phyloP scores from a whole-genome alignment of 345 rosid species.

The Eucalyptus rudis region DNA sequence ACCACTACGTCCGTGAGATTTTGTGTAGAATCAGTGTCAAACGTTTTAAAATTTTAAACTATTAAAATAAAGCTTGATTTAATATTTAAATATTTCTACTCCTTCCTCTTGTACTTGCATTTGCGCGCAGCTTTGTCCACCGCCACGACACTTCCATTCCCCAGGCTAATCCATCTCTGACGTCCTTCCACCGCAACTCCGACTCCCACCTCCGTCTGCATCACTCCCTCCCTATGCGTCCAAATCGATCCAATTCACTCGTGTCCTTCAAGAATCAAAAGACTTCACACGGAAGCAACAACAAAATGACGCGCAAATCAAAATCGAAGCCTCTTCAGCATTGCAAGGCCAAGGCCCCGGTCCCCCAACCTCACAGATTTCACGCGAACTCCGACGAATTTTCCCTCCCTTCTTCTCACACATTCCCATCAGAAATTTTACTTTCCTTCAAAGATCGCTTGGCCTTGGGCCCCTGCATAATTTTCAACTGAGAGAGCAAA shows the following conservation, averaged over 20 bases:
- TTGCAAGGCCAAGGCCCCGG: background rate
- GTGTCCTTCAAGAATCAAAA: background rate
- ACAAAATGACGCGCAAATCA: background rate
- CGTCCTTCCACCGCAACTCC: slow-evolving; percentile 47
- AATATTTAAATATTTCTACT: too few species aligned
- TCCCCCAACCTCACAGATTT: background rate
- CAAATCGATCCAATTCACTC: background rate
- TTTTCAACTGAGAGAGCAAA: background rate
- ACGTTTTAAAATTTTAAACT: too few species aligned
- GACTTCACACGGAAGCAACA: background rate
- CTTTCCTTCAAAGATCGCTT: background rate
- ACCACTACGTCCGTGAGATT: too few species aligned
- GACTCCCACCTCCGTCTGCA: slow-evolving; percentile 80
- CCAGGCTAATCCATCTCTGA: slow-evolving; percentile 30
- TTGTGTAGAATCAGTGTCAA: too few species aligned
- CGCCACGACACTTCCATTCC: slow-evolving; percentile 23
- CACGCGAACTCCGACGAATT: background rate
- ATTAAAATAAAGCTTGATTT: accelerated
- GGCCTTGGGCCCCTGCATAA: background rate
- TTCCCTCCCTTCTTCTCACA: background rate
- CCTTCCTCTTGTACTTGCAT: background rate
- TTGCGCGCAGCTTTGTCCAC: slow-evolving; percentile 24
- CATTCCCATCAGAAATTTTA: background rate
- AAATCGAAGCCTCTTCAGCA: background rate
- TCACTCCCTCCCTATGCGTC: slow-evolving; percentile 9